These are phyloP conservation scores for Biancaea sappan DNA, from an alignment of 306 rosid genomes.

Conservation along the genomic window DNA sequence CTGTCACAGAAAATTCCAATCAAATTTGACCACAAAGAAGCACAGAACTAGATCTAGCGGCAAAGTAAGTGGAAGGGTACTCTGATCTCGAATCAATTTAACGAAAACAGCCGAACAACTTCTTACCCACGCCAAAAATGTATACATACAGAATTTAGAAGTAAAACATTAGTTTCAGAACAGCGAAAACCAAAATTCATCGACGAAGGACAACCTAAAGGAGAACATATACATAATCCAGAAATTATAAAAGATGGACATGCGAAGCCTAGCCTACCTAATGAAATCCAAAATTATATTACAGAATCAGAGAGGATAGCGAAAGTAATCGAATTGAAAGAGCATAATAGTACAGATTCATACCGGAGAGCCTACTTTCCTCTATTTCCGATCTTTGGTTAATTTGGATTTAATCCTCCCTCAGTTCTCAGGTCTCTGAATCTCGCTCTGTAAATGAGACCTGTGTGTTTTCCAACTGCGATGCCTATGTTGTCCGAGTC, in stretches of 20 bases:
- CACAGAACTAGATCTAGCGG: not conserved
- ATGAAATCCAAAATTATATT: not conserved
- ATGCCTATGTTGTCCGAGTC: conserved; percentile 18
- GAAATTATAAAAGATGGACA: not conserved
- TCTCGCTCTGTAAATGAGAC: not conserved
- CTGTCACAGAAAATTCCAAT: not conserved
- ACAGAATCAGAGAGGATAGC: not conserved
- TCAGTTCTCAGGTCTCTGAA: conserved; percentile 2
- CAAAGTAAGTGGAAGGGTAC: not conserved
- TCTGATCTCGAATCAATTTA: not conserved
- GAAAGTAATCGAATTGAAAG: not conserved
- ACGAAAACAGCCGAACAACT: not conserved
- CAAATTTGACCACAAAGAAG: not conserved
- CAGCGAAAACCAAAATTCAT: not conserved
- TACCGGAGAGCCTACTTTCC: not conserved
- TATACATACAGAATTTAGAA: not conserved
- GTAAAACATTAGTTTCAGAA: not conserved
- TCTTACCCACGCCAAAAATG: not conserved
- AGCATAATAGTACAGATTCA: not conserved
- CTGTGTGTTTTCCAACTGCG: too few species aligned
- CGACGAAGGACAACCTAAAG: not conserved
- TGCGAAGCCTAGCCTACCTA: not conserved
- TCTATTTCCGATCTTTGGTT: not conserved
- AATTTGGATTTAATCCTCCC: not conserved
- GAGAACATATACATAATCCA: not conserved